phyloP scores from a whole-genome alignment of 2,329 filamentous ascomycete genomes.

The Exophiala sp. region DNA sequence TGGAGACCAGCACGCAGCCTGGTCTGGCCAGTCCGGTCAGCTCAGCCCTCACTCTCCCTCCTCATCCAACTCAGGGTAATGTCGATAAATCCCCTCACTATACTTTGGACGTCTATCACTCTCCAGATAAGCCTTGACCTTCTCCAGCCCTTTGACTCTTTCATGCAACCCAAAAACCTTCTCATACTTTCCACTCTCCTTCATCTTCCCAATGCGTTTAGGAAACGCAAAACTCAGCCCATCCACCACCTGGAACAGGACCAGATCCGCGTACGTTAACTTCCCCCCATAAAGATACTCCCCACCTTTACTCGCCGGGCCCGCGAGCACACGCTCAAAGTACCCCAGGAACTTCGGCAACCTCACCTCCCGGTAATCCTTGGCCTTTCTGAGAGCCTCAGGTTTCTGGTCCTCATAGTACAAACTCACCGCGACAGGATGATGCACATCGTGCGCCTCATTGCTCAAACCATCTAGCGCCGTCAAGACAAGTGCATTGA shows the following conservation, averaged over 20 bases:
- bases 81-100: conserved; percentile 63
- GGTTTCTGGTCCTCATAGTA: conserved; percentile 75
- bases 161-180: conserved; percentile 63
- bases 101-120: conserved; percentile 63
- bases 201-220: conserved; percentile 57
- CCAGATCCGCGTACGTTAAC: conserved; percentile 69
- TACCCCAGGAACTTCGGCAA: conserved; percentile 71
- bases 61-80: conserved; percentile 69
- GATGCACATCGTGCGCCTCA: conserved; percentile 72
- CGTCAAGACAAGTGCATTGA: conserved; percentile 65
- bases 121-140: conserved; percentile 64
- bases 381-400: conserved; percentile 58
- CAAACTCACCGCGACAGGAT: conserved; percentile 58
- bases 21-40: no score
- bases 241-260: conserved; percentile 67
- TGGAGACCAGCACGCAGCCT: no score
- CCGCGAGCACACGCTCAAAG: conserved; percentile 63
- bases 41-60: conserved; percentile 29
- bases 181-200: conserved; percentile 55
- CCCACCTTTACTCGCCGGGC: conserved; percentile 55
- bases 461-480: conserved; percentile 67
- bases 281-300: conserved; percentile 64
- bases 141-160: conserved; percentile 59
- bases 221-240: conserved; percentile 63
- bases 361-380: conserved; percentile 57